Conservation (phyloP, 306 rosid species). For the Senna tora region DNA sequence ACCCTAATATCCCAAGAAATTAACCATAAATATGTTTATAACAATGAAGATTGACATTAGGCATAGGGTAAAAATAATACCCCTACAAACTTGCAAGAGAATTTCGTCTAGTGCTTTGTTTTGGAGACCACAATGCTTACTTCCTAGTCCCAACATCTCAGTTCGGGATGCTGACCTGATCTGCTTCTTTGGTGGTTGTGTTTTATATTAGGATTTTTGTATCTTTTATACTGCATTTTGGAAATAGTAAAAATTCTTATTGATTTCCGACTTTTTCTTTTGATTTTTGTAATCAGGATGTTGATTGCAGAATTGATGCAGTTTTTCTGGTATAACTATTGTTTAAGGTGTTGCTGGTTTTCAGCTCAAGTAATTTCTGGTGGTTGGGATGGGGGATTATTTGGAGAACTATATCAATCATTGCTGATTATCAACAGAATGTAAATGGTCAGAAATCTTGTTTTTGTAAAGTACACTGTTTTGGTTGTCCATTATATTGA, state of each 20-base stretch:
- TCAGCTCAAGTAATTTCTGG: slow-evolving; percentile 43
- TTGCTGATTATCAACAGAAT: slow-evolving; percentile 48
- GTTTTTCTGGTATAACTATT: slow-evolving; percentile 39
- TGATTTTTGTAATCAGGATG: slow-evolving; percentile 31
- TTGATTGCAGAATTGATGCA: slow-evolving; percentile 45
- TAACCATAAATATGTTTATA: neutral
- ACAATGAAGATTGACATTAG: neutral
- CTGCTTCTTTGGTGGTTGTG: slow-evolving; percentile 1
- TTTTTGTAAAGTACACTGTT: slow-evolving; percentile 66
- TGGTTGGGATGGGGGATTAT: slow-evolving; percentile 40
- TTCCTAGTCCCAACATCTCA: neutral
- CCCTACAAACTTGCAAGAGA: neutral
- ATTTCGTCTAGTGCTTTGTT: slow-evolving; percentile 1
- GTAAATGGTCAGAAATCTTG: slow-evolving; percentile 56
- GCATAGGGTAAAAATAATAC: neutral
- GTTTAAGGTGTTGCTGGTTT: slow-evolving; percentile 47
- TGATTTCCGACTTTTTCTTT: slow-evolving; percentile 22
- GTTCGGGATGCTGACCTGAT: neutral
- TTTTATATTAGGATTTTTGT: slow-evolving; percentile 7
- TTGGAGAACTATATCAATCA: slow-evolving; percentile 47
- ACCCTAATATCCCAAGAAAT: neutral
- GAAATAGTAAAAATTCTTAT: slow-evolving; percentile 9
- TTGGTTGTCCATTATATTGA: slow-evolving; percentile 49
- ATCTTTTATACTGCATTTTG: slow-evolving; percentile 3
- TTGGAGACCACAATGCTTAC: neutral